These are phyloP conservation scores for Wickerhamiella slavikovae DNA, from an alignment of 805 yeast genomes.

Conservation along the genomic window DNA sequence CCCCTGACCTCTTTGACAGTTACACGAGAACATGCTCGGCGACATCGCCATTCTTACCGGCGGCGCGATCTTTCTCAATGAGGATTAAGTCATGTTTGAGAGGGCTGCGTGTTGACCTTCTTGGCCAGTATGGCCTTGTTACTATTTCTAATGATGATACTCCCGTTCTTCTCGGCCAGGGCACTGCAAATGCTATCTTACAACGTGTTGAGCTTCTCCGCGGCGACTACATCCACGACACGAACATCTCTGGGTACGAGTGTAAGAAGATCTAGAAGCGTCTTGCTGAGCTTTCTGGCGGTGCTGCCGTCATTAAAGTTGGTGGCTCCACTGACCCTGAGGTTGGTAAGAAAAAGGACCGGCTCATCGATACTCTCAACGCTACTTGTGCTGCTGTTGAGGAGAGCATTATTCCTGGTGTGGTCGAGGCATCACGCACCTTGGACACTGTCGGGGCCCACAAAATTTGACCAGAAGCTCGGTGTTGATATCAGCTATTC, in stretches of 20 bases:
- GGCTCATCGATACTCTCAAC: conserved; percentile 94
- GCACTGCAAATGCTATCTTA: conserved; percentile 57
- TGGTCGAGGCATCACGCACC: conserved; percentile 70
- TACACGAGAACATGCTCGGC: conserved; percentile 90
- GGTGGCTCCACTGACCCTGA: conserved; percentile 96
- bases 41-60: conserved; percentile 91
- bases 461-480: conserved; percentile 88
- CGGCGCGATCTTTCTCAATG: conserved; percentile 76
- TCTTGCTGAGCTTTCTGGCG: conserved; percentile 89
- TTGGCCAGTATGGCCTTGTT: conserved; percentile 82
- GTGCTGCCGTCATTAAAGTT: conserved; percentile 94
- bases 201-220: conserved; percentile 91
- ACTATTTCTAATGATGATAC: conserved; percentile 93
- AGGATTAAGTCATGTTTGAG: conserved; percentile 87
- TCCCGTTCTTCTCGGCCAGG: conserved; percentile 81
- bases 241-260: conserved; percentile 69
- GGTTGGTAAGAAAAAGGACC: conserved; percentile 98
- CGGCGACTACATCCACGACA: conserved; percentile 49
- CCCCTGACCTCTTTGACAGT: conserved; percentile 98
- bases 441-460: conserved; percentile 51
- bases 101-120: conserved; percentile 72
- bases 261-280: conserved; percentile 93
- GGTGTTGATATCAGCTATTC: conserved; percentile 87
- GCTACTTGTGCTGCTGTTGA: conserved; percentile 98
- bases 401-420: conserved; percentile 98